Evolutionary conservation across 2,329 filamentous ascomycete species (phyloP), one percentile per base, ranked within the genome.

Genomic region (Verticillium klebahnii): DNA sequence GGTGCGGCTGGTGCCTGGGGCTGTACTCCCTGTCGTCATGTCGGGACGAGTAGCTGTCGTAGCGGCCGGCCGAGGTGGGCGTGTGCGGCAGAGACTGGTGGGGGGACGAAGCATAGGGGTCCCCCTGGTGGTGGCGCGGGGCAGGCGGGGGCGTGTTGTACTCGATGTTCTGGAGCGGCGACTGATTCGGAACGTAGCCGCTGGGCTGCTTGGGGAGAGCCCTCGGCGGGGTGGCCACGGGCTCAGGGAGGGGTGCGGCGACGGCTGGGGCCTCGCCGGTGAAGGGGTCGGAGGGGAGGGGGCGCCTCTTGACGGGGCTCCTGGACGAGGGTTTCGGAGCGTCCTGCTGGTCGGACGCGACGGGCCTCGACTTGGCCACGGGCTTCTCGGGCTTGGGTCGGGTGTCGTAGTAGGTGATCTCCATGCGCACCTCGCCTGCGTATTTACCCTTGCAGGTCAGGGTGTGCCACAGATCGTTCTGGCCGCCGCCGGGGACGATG

Each of bases 331-430:
- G 82, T 74, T 60, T 74, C 72, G 60, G 74, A 76, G 69, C 75
- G 60, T 70, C 69, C 63, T 75, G 78, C 62, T 72, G 70, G 57
- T 76, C 75, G 6, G 77, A 66, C 25, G 72, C 65, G 57, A 74
- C 68, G 52, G 75, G 72, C 69, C 77, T 85, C 62, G 83, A 77
- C 71, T 85, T 88, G 64, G 85, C 82, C 8, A 77, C 77, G 1
- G 82, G 78, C 76, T 90, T 93, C 63, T 96, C 92, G 14, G 84
- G 83, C 76, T 95, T 95, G 23, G 92, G 90, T 31, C 94, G 85
- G 61, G 85, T 88, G 74, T 99, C 95, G 80, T 98, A 99, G 78
- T 90, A 99, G 52, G 95, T 99, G 76, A 97, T 89, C 77, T 99
- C 95, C 66, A 99, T 89, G 67, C 94, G 86, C 66, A 99, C 88